Conservation (phyloP, 2,329 filamentous ascomycete genomes). For the Penicillium sclerotiorum region DNA sequence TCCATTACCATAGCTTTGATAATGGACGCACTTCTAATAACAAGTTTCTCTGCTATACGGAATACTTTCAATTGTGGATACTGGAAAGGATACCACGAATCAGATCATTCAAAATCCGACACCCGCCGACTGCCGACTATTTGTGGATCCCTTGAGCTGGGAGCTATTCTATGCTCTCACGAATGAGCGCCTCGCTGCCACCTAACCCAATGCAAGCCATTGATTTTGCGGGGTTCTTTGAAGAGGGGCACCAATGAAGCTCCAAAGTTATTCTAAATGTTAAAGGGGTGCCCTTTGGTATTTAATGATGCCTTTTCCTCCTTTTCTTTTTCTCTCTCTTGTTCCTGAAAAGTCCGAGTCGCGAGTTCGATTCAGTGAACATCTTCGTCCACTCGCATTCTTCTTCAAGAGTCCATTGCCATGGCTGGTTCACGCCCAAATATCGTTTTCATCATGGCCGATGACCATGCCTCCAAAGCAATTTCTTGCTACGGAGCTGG, state of each 20-base stretch:
- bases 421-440: slow-evolving; percentile 17
- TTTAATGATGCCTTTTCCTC: not conserved
- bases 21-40: too few species aligned
- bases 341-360: not conserved
- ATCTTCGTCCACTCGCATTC: not conserved
- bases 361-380: not conserved
- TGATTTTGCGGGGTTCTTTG: not conserved
- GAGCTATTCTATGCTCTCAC: not conserved
- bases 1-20: too few species aligned
- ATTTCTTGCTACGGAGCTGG: slow-evolving; percentile 54
- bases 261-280: not conserved
- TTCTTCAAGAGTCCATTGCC: not conserved
- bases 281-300: not conserved
- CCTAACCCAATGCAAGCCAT: not conserved
- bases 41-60: too few species aligned
- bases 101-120: not conserved
- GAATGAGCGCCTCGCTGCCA: not conserved
- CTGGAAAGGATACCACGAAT: not conserved
- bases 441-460: slow-evolving; percentile 59
- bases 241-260: not conserved
- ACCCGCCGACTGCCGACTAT: not conserved
- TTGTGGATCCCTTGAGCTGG: not conserved
- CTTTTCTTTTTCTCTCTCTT: not conserved
- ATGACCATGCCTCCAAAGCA: slow-evolving; percentile 57
- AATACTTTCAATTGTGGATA: too few species aligned